Percentiles rank a stretch among this genome's conserved stretches.
These are phyloP conservation scores for Megacollybia platyphylla DNA, from an alignment of 1,284 basidiomycete genomes.

Conservation along the genomic window DNA sequence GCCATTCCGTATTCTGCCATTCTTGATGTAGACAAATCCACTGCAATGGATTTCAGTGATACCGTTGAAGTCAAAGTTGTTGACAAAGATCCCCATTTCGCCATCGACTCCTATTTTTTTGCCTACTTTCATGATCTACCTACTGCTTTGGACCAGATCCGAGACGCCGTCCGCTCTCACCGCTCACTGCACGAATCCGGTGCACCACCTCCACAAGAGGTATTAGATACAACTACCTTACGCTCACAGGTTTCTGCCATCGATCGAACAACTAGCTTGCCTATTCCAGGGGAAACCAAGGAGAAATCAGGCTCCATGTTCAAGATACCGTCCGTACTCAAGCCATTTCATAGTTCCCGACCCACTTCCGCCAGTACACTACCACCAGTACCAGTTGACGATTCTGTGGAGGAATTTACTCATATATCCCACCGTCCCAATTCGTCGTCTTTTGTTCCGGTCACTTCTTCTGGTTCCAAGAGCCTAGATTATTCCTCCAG, in stretches of 20 bases:
- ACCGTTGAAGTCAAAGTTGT: constrained; percentile 88
- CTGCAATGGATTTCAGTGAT: constrained; percentile 87
- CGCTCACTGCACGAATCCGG: constrained; percentile 27
- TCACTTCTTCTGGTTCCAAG: constrained; percentile 28
- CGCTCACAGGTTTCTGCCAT: constrained; percentile 15
- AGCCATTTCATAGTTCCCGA: constrained; percentile 45
- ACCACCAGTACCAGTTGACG: constrained; percentile 17
- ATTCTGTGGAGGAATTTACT: constrained; percentile 50
- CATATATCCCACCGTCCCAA: constrained; percentile 45
- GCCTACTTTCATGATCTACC: constrained; percentile 81
- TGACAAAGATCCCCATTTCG: constrained; percentile 58
- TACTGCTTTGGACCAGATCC: constrained; percentile 66
- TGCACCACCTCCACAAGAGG: constrained; percentile 20
- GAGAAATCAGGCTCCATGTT: constrained; percentile 26
- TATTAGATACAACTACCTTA: constrained; percentile 57
- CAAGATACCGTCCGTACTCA: constrained; percentile 45
- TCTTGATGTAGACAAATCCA: constrained; percentile 78
- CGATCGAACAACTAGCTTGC: constrained; percentile 13
- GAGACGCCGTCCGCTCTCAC: constrained; percentile 53
- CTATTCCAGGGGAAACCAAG: constrained; percentile 20
- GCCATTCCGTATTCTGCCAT: constrained; percentile 88
- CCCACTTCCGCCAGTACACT: constrained; percentile 13
- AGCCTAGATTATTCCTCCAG: constrained; percentile 3
- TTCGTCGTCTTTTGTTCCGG: constrained; percentile 47
- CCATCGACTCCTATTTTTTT: constrained; percentile 86